Percentiles rank a stretch among this genome's conserved stretches.
Conservation (phyloP, 1,284 basidiomycete genomes). For the Sparassis latifolia region DNA sequence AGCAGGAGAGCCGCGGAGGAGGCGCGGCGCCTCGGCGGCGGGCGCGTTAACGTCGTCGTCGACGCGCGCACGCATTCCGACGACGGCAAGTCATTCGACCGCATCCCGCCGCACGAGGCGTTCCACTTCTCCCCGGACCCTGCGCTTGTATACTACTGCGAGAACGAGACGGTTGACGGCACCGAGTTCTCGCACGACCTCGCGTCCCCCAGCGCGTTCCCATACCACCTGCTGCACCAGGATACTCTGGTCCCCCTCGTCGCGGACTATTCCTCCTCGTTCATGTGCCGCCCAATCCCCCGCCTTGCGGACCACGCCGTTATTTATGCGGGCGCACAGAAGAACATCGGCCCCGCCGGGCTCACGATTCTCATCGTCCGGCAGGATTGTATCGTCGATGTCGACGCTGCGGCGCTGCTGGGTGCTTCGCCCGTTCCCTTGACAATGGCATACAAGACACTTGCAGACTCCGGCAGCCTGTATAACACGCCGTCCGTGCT, state of each 20-base stretch:
- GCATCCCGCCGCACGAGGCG: constrained; percentile 66
- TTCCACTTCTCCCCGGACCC: constrained; percentile 80
- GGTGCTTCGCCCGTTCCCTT: constrained; percentile 75
- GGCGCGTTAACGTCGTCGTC: constrained; percentile 60
- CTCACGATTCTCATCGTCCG: constrained; percentile 91
- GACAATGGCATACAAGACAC: constrained; percentile 82
- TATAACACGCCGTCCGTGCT: constrained; percentile 97
- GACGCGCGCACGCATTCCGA: constrained; percentile 58
- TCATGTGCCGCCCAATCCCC: constrained; percentile 94
- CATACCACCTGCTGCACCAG: constrained; percentile 68
- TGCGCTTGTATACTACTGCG: constrained; percentile 96
- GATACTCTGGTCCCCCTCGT: constrained; percentile 70
- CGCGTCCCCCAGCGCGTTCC: constrained; percentile 65
- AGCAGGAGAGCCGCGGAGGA: constrained; percentile 82
- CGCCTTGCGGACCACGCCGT: constrained; percentile 84
- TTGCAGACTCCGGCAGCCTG: constrained; percentile 76
- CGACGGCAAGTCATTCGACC: constrained; percentile 71
- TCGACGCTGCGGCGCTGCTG: constrained; percentile 71
- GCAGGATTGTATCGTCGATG: constrained; percentile 86
- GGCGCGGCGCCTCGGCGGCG: constrained; percentile 59
- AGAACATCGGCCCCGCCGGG: constrained; percentile 96
- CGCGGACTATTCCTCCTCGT: constrained; percentile 94
- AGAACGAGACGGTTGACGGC: constrained; percentile 98
- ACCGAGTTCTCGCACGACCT: constrained; percentile 76
- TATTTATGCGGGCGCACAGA: constrained; percentile 98